Evolutionary conservation across 805 yeast genomes (phyloP), one percentile per base, ranked within the genome.

Genomic region (Isabelozyma pseudorhagii): DNA sequence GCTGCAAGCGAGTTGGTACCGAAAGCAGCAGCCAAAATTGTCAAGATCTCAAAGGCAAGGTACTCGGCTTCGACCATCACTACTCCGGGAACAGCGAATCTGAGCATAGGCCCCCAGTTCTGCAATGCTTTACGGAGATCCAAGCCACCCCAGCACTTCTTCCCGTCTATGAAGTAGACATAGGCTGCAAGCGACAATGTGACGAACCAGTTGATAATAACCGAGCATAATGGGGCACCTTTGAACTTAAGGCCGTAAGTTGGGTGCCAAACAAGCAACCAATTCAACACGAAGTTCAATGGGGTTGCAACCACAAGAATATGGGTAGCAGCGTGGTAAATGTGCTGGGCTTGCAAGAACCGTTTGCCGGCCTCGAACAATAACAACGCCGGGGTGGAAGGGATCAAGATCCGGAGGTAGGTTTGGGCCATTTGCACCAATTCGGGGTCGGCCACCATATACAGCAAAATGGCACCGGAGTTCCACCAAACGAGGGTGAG

Each of bases 201-300:
- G 39, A 72, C 84, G 48, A 83, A 53, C 89, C 94, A 88, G 61
- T 85, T 87, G 42, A 87, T 83, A 21, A 86, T 71, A 6, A 81
- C 81, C 25, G 84, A 85, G 3, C 96, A 91, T 4, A 85, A 69
- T 2, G 97, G 93, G 0, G 96, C 93, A 1, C 97, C 97, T 38
- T 80, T 67, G 61, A 73, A 89, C 0, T 97, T 97, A 13, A 90
- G 56, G 1, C 96, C 96, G 46, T 81, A 72, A 6, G 65, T 60
- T 25, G 80, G 72, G 61, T 83, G 78, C 89, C 94, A 89, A 6
- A 90, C 96, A 42, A 90, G 69, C 3, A 81, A 56, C 70, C 87
- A 90, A 59, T 88, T 87, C 54, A 86, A 62, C 4, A 85, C 38
- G 11, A 83, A 75, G 61, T 87, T 88, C 31, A 86, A 52, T 1